These are phyloP conservation scores for Solanum ossicruentum DNA, from an alignment of 257 asterid genomes.

Conservation along the genomic window DNA sequence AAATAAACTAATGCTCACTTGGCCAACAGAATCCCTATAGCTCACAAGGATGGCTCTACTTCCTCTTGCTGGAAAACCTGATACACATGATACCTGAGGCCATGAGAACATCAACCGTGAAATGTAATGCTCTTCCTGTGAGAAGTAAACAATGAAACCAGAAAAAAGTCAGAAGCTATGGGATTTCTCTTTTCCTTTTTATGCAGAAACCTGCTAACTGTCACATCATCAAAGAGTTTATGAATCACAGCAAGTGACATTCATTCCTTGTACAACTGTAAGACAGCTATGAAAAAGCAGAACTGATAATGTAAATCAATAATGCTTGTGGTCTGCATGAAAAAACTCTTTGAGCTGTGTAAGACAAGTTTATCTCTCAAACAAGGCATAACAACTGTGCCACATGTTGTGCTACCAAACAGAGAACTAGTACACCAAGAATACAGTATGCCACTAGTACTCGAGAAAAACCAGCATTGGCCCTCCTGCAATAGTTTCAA, in stretches of 20 bases:
- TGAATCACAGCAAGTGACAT: background rate
- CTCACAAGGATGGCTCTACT: conserved; percentile 57
- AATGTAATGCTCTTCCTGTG: conserved; percentile 81
- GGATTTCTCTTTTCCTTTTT: background rate
- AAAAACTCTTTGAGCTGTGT: background rate
- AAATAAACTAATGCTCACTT: conserved; percentile 19
- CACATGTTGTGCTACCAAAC: background rate
- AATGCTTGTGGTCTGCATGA: background rate
- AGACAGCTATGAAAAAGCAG: background rate
- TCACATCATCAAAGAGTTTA: background rate
- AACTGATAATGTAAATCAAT: background rate
- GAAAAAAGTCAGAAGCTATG: background rate
- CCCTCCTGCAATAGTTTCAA: background rate
- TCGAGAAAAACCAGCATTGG: background rate
- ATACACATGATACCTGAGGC: conserved; percentile 75
- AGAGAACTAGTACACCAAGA: background rate
- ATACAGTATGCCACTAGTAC: background rate
- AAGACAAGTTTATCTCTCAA: background rate
- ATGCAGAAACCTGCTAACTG: background rate
- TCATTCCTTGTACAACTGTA: background rate
- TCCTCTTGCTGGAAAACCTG: conserved; percentile 74
- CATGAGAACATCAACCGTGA: conserved; percentile 64
- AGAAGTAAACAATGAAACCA: conserved; percentile 3
- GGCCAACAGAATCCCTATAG: conserved; percentile 53
- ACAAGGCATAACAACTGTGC: background rate